Base-by-base conservation (phyloP, 2,329 filamentous ascomycete species). In the Trichoderma atrobrunneum region DNA sequence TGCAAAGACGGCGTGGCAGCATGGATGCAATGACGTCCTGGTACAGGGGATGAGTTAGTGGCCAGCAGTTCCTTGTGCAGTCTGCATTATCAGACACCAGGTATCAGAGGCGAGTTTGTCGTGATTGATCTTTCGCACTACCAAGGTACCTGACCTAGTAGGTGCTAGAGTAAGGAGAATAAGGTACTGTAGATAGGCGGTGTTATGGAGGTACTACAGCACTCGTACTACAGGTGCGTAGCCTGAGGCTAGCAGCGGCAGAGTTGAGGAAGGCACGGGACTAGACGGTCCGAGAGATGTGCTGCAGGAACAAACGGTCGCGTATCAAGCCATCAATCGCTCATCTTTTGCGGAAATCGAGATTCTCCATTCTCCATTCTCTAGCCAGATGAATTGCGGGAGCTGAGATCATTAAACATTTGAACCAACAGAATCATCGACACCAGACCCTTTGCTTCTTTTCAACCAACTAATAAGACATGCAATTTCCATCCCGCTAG, bases 231-330 rank as follows among this genome's bases (percentile, higher is more conserved):
- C n/a, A 26, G 26, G 26, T 26, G 26, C 26, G 26, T 26, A 60
- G 18, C 57, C 28, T 34, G 2, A 21, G 43, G 32, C 21, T 30
- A 64, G 36, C 24, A 43, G 39, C 26, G 61, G 54, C 24, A 59
- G 28, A 59, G 54, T 36, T 60, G 67, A 61, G 67, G 57, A 62
- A 70, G 34, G 67, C 67, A 70, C 67, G 57, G 67, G 59, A 28
- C 26, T 18, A 61, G 28, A 61, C 57, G 67, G 67, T 54, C 67
- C 67, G 67, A 28, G 30, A 32, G n/a, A 28, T 54, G 64, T 59
- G 64, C 51, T 57, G 64, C 32, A 67, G 51, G 34, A 59, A 43
- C 24, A 16, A 59, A 43, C 24, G 64, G 48, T 28, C 16, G 48
- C 63, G 48, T 39, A 36, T 56, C 18, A 26, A 26, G 57, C 18